phyloP scores from a whole-genome alignment of 805 yeast species.

The Candida suzukii region DNA sequence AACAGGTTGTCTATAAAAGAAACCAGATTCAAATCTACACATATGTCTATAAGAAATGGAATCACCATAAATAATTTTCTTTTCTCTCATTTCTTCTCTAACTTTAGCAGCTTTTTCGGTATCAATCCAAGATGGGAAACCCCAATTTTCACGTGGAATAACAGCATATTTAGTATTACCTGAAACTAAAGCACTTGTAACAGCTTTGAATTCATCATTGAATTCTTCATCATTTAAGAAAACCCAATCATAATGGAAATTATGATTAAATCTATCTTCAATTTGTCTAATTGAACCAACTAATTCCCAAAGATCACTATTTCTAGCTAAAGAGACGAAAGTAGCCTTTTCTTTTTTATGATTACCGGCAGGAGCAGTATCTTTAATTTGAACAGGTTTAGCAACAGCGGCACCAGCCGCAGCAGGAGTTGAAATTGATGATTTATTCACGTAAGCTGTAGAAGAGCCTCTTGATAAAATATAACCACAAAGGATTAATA shows the following conservation, averaged over 20 bases:
- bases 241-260: constrained; percentile 89
- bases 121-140: constrained; percentile 80
- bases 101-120: constrained; percentile 52
- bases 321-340: constrained; percentile 74
- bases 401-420: constrained; percentile 10
- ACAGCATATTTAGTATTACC: constrained; percentile 75
- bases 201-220: constrained; percentile 68
- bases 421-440: constrained; percentile 4
- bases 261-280: constrained; percentile 82
- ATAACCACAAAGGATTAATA: constrained; percentile 39
- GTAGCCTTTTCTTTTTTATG: constrained; percentile 57
- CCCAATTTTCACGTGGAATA: constrained; percentile 84
- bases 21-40: constrained; percentile 90
- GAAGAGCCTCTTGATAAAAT: constrained; percentile 41
- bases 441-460: constrained; percentile 17
- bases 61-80: constrained; percentile 55
- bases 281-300: constrained; percentile 63
- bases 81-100: constrained; percentile 45
- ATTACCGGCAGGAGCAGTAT: neutral
- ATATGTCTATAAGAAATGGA: constrained; percentile 74
- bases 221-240: constrained; percentile 86
- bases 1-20: constrained; percentile 74
- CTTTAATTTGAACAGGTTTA: constrained; percentile 4
- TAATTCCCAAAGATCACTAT: constrained; percentile 58
- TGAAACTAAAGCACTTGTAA: constrained; percentile 60